phyloP scores from a whole-genome alignment of 257 asterid genomes.

The Solanum gracilifrons region DNA sequence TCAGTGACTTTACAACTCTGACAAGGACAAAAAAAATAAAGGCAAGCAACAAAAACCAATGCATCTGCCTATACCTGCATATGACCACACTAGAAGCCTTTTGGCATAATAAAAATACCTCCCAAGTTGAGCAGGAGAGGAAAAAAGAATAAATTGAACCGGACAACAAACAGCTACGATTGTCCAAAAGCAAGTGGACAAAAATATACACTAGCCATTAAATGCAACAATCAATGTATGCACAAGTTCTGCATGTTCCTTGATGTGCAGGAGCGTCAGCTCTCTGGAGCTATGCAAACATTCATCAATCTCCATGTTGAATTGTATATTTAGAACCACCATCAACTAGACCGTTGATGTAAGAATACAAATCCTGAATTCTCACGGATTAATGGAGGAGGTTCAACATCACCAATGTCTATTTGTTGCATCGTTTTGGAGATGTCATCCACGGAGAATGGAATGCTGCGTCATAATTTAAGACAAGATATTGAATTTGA shows the following conservation, averaged over 20 bases:
- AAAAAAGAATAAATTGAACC: conserved; percentile 29
- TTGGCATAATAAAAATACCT: conserved; percentile 20
- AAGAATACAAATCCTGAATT: conserved; percentile 82
- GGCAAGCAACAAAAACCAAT: conserved; percentile 7
- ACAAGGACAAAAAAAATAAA: conserved; percentile 15
- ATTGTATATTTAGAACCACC: neutral
- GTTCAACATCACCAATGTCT: conserved; percentile 71
- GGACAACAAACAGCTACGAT: conserved; percentile 33
- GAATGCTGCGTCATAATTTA: conserved; percentile 59
- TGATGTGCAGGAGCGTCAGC: neutral
- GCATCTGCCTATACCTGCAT: conserved; percentile 26
- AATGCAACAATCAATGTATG: conserved; percentile 19
- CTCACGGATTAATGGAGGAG: conserved; percentile 91
- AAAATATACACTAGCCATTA: conserved; percentile 28
- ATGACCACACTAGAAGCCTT: conserved; percentile 30
- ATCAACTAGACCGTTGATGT: conserved; percentile 56
- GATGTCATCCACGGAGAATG: conserved; percentile 92
- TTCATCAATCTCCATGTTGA: neutral
- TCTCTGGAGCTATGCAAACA: conserved; percentile 5
- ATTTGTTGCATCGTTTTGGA: conserved; percentile 80
- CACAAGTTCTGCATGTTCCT: conserved; percentile 31
- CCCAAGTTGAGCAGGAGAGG: conserved; percentile 32
- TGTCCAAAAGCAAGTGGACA: conserved; percentile 20
- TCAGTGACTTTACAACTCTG: neutral
- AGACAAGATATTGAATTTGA: neutral